phyloP scores from a whole-genome alignment of 2,329 filamentous ascomycete species.

The Curvularia hawaiiensis region DNA sequence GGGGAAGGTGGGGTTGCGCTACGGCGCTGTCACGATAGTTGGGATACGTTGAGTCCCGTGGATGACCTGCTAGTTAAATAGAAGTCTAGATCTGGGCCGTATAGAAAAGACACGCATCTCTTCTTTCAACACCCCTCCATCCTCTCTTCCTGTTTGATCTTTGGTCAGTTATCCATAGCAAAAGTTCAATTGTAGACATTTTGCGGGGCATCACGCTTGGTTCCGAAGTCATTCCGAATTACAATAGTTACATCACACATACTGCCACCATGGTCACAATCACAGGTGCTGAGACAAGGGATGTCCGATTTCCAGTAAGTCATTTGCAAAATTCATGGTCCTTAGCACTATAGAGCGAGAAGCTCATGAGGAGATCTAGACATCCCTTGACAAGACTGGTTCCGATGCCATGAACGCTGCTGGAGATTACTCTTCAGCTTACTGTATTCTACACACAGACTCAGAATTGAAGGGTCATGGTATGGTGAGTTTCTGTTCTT shows the following conservation, averaged over 20 bases:
- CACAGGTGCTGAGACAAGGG: slow-evolving; percentile 52
- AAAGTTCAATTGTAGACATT: slow-evolving; percentile 1
- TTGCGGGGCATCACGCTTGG: slow-evolving; percentile 9
- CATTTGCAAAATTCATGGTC: not conserved
- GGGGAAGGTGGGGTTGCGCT: slow-evolving; percentile 17
- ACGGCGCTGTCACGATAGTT: slow-evolving; percentile 10
- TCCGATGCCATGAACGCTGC: slow-evolving; percentile 97
- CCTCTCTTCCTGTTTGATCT: not conserved
- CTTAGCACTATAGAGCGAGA: not conserved
- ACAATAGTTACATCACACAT: slow-evolving; percentile 4
- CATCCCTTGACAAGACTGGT: slow-evolving; percentile 95
- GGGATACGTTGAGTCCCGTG: slow-evolving; percentile 6
- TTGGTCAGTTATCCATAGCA: not conserved
- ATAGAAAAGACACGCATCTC: slow-evolving; percentile 1
- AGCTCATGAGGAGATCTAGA: slow-evolving; percentile 50
- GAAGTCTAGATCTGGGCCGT: slow-evolving; percentile 9
- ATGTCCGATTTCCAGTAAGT: slow-evolving; percentile 56
- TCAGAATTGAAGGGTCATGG: slow-evolving; percentile 73
- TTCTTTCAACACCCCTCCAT: not conserved
- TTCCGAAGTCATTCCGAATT: slow-evolving; percentile 17
- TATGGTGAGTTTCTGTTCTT: slow-evolving; percentile 66
- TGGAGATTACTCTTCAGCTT: slow-evolving; percentile 91
- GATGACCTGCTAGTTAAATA: slow-evolving; percentile 11
- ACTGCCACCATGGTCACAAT: slow-evolving; percentile 51
- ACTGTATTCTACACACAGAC: slow-evolving; percentile 87